Evolutionary conservation across 2,329 filamentous ascomycete species (phyloP), one percentile per base, ranked within the genome.

Genomic region (Alternaria arborescens): DNA sequence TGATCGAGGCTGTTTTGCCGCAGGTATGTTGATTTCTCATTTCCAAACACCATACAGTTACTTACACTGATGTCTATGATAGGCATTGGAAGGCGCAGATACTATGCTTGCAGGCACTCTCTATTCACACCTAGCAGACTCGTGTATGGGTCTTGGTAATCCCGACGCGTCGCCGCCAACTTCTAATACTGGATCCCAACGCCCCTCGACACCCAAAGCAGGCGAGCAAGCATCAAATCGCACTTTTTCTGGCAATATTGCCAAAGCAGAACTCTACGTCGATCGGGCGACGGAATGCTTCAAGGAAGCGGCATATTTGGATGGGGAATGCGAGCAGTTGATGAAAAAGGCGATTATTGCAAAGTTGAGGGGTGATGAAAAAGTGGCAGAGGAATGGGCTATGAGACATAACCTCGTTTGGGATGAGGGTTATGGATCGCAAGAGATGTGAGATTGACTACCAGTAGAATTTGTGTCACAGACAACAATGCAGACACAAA

Each of bases 341-440:
- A 89, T 90, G 20, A 95, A 95, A 82, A 94, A 92, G 79, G 90
- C 91, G 4, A 88, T 88, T 52, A 85, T 96, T 52, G 91, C 92
- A 82, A 88, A 89, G 76, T 81, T 90, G 47, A 83, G 86, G 8
- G 91, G 75, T 1, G 72, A 78, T 44, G 74, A 76, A 52, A 72
- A 69, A 58, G 42, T 77, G 43, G 74, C 76, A 2, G 75, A 76
- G 55, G 76, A 78, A 44, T 78, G 74, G 74, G 76, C 76, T 26
- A 74, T 77, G 58, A 74, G 76, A 42, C 73, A 77, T 51, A 75
- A 78, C 52, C 64, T 66, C 4, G 70, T 75, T 8, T 78, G 76
- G 72, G 71, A 78, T n/a, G 70, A 73, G 36, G 72, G 64, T 3
- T 48, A 57, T 42, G 53, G 53, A 22, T 42, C 47, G 26, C 41